phyloP scores from a whole-genome alignment of 139 green algal genomes.

The Chlamydomonas incerta region DNA sequence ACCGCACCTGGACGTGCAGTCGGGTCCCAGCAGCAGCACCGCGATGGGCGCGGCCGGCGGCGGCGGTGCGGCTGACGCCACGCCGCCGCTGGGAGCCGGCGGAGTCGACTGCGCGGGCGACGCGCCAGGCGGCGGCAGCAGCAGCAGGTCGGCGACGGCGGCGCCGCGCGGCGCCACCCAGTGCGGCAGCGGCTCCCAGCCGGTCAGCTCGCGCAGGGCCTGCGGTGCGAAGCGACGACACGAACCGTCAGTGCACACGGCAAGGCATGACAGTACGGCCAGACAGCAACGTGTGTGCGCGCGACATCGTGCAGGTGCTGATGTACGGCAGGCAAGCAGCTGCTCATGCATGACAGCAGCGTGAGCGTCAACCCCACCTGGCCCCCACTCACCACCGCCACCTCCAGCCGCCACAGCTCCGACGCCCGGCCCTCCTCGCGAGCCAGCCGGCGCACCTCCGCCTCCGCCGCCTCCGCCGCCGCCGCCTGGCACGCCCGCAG shows the following conservation, averaged over 20 bases:
- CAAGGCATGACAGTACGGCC: not conserved
- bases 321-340: not conserved
- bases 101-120: too few species aligned
- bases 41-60: not conserved
- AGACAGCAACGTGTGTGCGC: too few species aligned
- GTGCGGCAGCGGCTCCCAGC: not conserved
- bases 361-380: not conserved
- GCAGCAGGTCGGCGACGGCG: constrained; percentile 23
- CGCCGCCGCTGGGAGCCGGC: too few species aligned
- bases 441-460: constrained; percentile 8
- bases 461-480: not conserved
- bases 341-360: not conserved
- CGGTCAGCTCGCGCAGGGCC: constrained; percentile 6
- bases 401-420: constrained; percentile 29
- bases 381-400: constrained; percentile 6
- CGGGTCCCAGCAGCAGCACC: constrained; percentile 16
- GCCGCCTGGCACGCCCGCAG: not conserved
- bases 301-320: not conserved
- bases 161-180: not conserved
- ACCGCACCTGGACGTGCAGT: not conserved
- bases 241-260: not conserved
- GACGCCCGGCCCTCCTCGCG: not conserved
- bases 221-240: not conserved
- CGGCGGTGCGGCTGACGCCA: too few species aligned
- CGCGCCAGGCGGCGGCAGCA: not conserved